phyloP scores from a whole-genome alignment of 2,329 filamentous ascomycete species.

The Aspergillus tubingensis region DNA sequence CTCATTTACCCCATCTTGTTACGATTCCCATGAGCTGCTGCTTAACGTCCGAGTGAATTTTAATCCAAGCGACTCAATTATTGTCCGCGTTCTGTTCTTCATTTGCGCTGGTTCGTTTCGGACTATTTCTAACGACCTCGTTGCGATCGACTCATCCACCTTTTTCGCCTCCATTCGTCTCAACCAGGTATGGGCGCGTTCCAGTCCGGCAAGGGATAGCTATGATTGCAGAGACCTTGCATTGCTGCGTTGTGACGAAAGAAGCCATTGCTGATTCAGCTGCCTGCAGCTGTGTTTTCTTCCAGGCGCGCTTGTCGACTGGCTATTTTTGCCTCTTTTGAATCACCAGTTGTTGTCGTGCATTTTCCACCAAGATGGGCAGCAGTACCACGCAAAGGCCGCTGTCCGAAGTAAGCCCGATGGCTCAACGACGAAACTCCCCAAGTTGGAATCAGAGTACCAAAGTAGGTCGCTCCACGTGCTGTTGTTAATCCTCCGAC shows the following conservation, averaged over 20 bases:
- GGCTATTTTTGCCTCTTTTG: conserved; percentile 16
- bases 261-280: conserved; percentile 18
- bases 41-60: conserved; percentile 6
- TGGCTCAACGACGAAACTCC: conserved; percentile 85
- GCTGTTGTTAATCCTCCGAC: neutral
- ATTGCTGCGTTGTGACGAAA: conserved; percentile 15
- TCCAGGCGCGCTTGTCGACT: conserved; percentile 9
- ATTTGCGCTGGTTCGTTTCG: conserved; percentile 8
- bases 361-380: conserved; percentile 58
- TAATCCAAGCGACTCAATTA: conserved; percentile 7
- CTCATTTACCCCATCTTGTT: neutral
- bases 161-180: neutral
- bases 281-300: conserved; percentile 17
- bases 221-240: conserved; percentile 5
- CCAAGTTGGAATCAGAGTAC: conserved; percentile 79
- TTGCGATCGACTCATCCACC: conserved; percentile 23
- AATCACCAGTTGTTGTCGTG: conserved; percentile 5
- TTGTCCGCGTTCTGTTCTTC: neutral
- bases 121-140: conserved; percentile 4
- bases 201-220: conserved; percentile 22
- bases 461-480: conserved; percentile 58
- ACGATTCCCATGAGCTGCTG: conserved; percentile 21
- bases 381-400: conserved; percentile 66
- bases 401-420: conserved; percentile 84
- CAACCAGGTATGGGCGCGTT: conserved; percentile 22